phyloP scores from a whole-genome alignment of 441 rosid genomes.

The Mallotus japonicus region DNA sequence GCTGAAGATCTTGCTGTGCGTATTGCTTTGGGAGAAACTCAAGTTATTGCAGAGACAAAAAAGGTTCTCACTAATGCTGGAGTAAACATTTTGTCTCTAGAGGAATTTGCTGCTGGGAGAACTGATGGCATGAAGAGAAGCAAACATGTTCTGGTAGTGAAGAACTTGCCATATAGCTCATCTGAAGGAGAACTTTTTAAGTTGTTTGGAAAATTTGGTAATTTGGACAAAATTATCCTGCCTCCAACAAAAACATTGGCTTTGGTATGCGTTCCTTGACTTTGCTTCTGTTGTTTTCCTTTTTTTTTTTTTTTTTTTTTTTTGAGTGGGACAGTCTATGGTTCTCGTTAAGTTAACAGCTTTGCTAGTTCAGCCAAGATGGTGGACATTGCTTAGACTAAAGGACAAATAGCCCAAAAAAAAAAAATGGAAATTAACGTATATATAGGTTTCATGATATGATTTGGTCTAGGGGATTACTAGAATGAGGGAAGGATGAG shows the following conservation, averaged over 20 bases:
- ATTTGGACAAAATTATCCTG: slow-evolving; percentile 71
- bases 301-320: not conserved
- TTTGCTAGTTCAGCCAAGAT: not conserved
- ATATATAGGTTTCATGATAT: not conserved
- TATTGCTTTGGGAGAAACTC: slow-evolving; percentile 93
- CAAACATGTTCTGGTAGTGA: slow-evolving; percentile 72
- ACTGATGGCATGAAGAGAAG: slow-evolving; percentile 67
- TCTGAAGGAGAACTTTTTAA: slow-evolving; percentile 72
- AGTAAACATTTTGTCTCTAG: slow-evolving; percentile 65
- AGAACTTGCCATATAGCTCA: slow-evolving; percentile 91
- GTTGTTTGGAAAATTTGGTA: slow-evolving; percentile 88
- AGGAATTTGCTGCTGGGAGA: slow-evolving; percentile 62
- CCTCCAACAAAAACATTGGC: slow-evolving; percentile 90
- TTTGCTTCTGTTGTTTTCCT: not conserved
- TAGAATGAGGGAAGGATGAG: not conserved
- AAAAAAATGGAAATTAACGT: not conserved
- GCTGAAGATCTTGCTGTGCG: slow-evolving; percentile 94
- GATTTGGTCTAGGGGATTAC: not conserved
- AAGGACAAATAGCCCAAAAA: not conserved
- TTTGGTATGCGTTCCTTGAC: slow-evolving; percentile 46
- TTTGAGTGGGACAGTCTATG: not conserved
- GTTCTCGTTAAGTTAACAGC: not conserved
- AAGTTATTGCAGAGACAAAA: slow-evolving; percentile 91
- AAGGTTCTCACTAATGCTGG: slow-evolving; percentile 78
- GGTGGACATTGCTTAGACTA: slow-evolving; percentile 5